phyloP scores from a whole-genome alignment of 495 filamentous ascomycete genomes.

The Hypoxylon fragiforme region DNA sequence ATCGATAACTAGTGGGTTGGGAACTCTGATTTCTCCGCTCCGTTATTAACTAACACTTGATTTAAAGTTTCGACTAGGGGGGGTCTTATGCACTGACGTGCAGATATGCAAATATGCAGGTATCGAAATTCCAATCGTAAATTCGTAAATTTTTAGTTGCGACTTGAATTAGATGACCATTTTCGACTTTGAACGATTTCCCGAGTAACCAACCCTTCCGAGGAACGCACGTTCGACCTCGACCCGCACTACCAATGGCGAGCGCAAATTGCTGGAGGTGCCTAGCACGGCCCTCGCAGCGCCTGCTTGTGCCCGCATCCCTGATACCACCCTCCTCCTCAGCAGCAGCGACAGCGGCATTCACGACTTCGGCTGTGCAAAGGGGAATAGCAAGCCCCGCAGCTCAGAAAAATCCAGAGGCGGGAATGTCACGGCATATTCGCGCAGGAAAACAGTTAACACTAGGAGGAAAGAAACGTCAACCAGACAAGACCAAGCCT shows the following conservation, averaged over 20 bases:
- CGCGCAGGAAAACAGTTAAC: constrained; percentile 42
- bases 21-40: constrained; percentile 28
- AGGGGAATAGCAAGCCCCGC: constrained; percentile 30
- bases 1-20: constrained; percentile 27
- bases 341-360: constrained; percentile 37
- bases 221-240: constrained; percentile 34
- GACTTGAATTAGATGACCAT: constrained; percentile 8
- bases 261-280: constrained; percentile 70
- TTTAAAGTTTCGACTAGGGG: no score
- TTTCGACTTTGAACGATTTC: constrained; percentile 8
- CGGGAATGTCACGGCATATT: constrained; percentile 24
- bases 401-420: constrained; percentile 33
- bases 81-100: no score
- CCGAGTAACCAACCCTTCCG: no score
- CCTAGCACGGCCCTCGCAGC: constrained; percentile 58
- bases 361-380: constrained; percentile 50
- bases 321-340: constrained; percentile 48
- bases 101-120: constrained; percentile 8
- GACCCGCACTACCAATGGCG: constrained; percentile 59
- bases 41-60: no score
- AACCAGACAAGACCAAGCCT: constrained; percentile 46
- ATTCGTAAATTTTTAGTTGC: constrained; percentile 29
- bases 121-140: constrained; percentile 17
- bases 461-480: constrained; percentile 55
- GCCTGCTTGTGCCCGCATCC: constrained; percentile 27